Conservation (phyloP, 768 basidiomycete species). For the Jaapia argillacea region DNA sequence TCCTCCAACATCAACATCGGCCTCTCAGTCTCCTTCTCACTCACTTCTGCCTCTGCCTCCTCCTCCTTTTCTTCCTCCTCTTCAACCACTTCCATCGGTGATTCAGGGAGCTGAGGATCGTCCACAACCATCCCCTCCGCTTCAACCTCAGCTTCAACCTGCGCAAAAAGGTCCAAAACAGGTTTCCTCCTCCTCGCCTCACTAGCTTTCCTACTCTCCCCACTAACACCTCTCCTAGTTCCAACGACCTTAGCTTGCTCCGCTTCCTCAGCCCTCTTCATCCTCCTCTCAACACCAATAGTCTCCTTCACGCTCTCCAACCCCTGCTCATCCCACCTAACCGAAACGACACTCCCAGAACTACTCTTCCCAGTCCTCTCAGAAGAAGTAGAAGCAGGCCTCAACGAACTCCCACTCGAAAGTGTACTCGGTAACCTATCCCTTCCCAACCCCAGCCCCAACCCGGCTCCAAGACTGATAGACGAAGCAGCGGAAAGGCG, state of each 20-base stretch:
- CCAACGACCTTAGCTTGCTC: constrained; percentile 12
- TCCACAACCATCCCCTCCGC: no score
- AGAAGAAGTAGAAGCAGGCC: constrained; percentile 31
- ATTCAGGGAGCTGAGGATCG: constrained; percentile 10
- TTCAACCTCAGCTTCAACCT: no score
- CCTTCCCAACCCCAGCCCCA: no score
- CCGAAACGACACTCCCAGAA: constrained; percentile 22
- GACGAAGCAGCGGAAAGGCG: constrained; percentile 29
- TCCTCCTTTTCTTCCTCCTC: not conserved
- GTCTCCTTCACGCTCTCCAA: constrained; percentile 39
- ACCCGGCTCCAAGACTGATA: not conserved
- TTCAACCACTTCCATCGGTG: not conserved
- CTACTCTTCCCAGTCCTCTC: not conserved
- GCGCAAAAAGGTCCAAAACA: constrained; percentile 52
- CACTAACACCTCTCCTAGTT: constrained; percentile 18
- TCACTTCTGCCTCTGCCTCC: constrained; percentile 3
- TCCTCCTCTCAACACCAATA: constrained; percentile 28
- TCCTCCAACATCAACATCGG: constrained; percentile 36
- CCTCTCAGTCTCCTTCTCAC: not conserved
- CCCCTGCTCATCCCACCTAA: constrained; percentile 40
- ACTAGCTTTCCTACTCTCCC: constrained; percentile 33
- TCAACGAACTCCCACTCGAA: constrained; percentile 14
- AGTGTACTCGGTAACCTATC: not conserved
- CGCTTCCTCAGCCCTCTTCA: constrained; percentile 23
- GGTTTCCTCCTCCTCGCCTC: constrained; percentile 47